A percentile compares a stretch with the other conserved stretches of the same genome.
phyloP scores from a whole-genome alignment of 192 early-diverging fungal genomes.

The Funneliformis mosseae region DNA sequence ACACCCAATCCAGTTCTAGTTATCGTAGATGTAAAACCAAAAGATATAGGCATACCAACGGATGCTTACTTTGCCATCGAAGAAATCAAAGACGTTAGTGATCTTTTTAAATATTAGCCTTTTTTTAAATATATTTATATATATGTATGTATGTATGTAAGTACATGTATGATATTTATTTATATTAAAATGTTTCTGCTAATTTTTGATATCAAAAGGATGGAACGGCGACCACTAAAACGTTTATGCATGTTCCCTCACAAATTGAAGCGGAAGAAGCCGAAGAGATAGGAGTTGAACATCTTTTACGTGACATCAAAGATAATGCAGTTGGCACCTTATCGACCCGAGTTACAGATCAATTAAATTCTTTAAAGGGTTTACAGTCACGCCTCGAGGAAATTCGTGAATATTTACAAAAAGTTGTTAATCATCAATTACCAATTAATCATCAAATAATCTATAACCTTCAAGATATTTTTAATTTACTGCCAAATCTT shows the following conservation, averaged over 20 bases:
- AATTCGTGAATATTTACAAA: conserved; percentile 84
- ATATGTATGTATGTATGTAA: too few species aligned
- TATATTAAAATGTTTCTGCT: conserved; percentile 22
- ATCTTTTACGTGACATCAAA: conserved; percentile 97
- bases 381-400: conserved; percentile 83
- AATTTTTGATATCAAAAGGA: conserved; percentile 63
- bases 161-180: too few species aligned
- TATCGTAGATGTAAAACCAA: conserved; percentile 95
- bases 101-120: background rate
- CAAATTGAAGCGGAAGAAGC: conserved; percentile 98
- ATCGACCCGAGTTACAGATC: conserved; percentile 89
- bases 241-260: conserved; percentile 95
- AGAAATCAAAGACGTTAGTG: conserved; percentile 91
- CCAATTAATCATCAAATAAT: conserved; percentile 97
- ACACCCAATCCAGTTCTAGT: conserved; percentile 96
- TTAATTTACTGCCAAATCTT: conserved; percentile 95
- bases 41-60: conserved; percentile 91
- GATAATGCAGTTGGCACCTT: conserved; percentile 95
- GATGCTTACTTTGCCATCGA: conserved; percentile 98
- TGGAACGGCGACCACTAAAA: conserved; percentile 94
- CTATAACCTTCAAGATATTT: conserved; percentile 98
- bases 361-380: conserved; percentile 90
- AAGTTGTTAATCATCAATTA: conserved; percentile 82
- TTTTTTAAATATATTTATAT: background rate
- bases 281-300: conserved; percentile 99